phyloP scores from a whole-genome alignment of 73 alveolate genomes.

The Symbiodinium pilosum region DNA sequence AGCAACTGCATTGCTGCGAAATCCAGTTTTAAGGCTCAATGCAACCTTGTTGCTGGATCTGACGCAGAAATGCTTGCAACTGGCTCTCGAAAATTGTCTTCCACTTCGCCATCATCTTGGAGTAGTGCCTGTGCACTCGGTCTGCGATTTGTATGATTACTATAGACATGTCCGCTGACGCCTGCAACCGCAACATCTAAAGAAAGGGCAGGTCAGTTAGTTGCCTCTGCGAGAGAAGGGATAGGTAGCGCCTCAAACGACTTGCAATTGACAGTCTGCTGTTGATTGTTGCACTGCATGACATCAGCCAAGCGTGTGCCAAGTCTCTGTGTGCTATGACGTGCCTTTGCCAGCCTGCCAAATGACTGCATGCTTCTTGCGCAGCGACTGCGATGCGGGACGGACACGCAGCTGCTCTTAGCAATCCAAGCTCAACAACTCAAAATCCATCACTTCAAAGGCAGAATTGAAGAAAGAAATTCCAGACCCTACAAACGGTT shows the following conservation, averaged over 20 bases:
- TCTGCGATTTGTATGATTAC: background rate
- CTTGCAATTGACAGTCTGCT: background rate
- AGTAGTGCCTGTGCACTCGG: conserved; percentile 36
- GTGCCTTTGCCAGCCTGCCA: conserved; percentile 51
- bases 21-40: background rate
- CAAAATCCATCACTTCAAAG: too few relatives aligned
- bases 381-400: too few relatives aligned
- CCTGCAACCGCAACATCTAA: background rate
- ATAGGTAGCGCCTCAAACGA: conserved; percentile 54
- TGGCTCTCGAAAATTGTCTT: conserved; percentile 91
- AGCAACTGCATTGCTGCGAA: background rate
- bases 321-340: conserved; percentile 81
- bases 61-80: conserved; percentile 88
- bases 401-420: too few relatives aligned
- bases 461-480: too few relatives aligned
- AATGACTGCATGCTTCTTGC: too few relatives aligned
- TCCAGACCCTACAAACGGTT: too few relatives aligned
- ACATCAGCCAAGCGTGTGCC: too few relatives aligned
- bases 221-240: conserved; percentile 80
- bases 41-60: conserved; percentile 45
- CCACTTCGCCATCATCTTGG: conserved; percentile 92
- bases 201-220: background rate
- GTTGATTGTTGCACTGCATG: too few relatives aligned
- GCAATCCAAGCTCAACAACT: too few relatives aligned
- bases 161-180: background rate